Evolutionary conservation across 1,139 yeast genomes (phyloP).

Genomic region (Candida mesenterica): DNA sequence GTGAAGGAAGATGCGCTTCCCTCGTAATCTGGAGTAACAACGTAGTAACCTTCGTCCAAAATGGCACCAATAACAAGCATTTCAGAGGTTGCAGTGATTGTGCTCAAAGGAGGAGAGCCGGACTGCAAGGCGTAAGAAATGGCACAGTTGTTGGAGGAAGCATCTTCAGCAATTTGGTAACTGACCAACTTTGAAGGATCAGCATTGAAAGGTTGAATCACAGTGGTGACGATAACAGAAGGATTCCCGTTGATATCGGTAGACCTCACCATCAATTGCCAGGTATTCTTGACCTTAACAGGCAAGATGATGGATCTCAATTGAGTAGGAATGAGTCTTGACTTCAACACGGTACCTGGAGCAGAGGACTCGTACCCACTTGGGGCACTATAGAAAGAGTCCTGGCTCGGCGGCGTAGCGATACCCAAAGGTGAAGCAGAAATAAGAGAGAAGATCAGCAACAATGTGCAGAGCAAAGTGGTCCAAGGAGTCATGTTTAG

Average conservation of each 20-base stretch:
- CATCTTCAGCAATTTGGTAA: constrained; percentile 36
- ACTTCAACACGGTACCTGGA: constrained; percentile 27
- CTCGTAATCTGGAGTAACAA: constrained; percentile 23
- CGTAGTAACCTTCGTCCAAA: constrained; percentile 20
- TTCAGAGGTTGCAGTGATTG: constrained; percentile 22
- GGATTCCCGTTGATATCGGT: constrained; percentile 33
- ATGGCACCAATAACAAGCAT: constrained; percentile 20
- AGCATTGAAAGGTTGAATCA: constrained; percentile 31
- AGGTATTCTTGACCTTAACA: constrained; percentile 18
- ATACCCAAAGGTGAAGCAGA: neutral
- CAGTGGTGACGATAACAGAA: constrained; percentile 30
- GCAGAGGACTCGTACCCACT: constrained; percentile 21
- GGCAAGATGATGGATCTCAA: constrained; percentile 17
- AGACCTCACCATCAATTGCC: constrained; percentile 36
- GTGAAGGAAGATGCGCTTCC: constrained; percentile 29
- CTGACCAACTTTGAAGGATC: constrained; percentile 28
- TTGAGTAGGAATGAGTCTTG: constrained; percentile 22
- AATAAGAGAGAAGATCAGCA: neutral
- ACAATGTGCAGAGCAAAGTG: neutral
- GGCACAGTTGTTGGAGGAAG: constrained; percentile 28
- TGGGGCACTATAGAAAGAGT: constrained; percentile 30
- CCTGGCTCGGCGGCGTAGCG: constrained; percentile 14
- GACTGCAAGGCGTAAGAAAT: constrained; percentile 29
- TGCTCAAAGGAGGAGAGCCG: constrained; percentile 17
- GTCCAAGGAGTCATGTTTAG: neutral